A percentile compares a stretch with the other conserved stretches of the same genome.
Evolutionary conservation across 2,329 filamentous ascomycete species (phyloP).

Genomic region (Trichoderma asperellum): DNA sequence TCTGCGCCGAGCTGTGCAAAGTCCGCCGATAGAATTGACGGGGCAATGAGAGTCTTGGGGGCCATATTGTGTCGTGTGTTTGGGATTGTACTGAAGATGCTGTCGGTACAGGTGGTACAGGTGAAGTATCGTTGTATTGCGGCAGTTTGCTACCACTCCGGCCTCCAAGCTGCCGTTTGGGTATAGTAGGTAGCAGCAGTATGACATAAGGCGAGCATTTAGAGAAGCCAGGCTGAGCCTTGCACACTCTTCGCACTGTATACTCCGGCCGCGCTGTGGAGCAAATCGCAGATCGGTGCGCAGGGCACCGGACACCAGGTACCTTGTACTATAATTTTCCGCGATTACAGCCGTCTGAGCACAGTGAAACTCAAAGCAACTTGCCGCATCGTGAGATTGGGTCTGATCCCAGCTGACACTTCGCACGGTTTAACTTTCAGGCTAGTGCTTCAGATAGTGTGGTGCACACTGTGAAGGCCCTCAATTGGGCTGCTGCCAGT

Average conservation of each 20-base stretch:
- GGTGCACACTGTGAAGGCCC: not conserved
- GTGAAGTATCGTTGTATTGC: not conserved
- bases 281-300: slow-evolving; percentile 21
- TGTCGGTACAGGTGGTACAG: not conserved
- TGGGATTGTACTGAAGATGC: not conserved
- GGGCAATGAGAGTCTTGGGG: slow-evolving; percentile 90
- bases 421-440: slow-evolving; percentile 1
- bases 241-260: slow-evolving; percentile 5
- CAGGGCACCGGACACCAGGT: slow-evolving; percentile 10
- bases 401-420: slow-evolving; percentile 11
- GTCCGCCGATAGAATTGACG: slow-evolving; percentile 97
- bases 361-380: not conserved
- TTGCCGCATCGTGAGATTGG: slow-evolving; percentile 2
- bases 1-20: slow-evolving; percentile 86
- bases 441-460: slow-evolving; percentile 7
- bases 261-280: not conserved
- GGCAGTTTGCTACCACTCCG: not conserved
- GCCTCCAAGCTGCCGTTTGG: not conserved
- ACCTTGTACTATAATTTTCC: slow-evolving; percentile 2
- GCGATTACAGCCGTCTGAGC: not conserved
- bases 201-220: not conserved
- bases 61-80: slow-evolving; percentile 62
- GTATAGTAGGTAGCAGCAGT: not conserved
- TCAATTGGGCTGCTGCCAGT: slow-evolving; percentile 5
- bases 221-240: not conserved